Conservation (phyloP, 768 basidiomycete species). For the Coprinellus micaceus region DNA sequence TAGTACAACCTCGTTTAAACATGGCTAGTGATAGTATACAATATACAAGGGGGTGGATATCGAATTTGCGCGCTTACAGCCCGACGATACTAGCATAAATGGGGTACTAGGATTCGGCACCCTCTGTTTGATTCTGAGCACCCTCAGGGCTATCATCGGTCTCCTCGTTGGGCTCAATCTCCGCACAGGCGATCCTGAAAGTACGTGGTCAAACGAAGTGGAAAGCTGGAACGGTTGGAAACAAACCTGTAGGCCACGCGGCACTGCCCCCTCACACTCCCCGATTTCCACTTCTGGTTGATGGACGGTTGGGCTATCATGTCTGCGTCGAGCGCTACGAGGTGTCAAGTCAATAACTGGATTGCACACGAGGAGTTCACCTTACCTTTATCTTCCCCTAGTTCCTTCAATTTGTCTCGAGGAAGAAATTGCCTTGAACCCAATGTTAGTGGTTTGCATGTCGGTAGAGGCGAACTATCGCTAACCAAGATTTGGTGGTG, state of each 20-base stretch:
- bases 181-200: slow-evolving; percentile 18
- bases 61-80: no score
- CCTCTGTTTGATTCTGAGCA: no score
- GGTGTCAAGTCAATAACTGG: background rate
- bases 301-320: slow-evolving; percentile 50
- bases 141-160: no score
- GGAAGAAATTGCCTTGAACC: slow-evolving; percentile 59
- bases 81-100: no score
- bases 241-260: slow-evolving; percentile 61
- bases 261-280: slow-evolving; percentile 48
- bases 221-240: background rate
- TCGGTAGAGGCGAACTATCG: background rate
- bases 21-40: no score
- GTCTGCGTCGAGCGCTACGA: slow-evolving; percentile 61
- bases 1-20: no score
- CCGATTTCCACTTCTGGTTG: slow-evolving; percentile 59
- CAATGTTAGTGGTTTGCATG: background rate
- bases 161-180: slow-evolving; percentile 24
- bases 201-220: background rate
- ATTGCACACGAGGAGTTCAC: background rate
- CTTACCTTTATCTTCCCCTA: slow-evolving; percentile 72
- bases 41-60: no score
- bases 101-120: no score
- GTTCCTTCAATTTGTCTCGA: slow-evolving; percentile 49
- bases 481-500: slow-evolving; percentile 58